A percentile compares a stretch with the other conserved stretches of the same genome.
Evolutionary conservation across 2,329 filamentous ascomycete species (phyloP).

Genomic region (Whalleya microplaca): DNA sequence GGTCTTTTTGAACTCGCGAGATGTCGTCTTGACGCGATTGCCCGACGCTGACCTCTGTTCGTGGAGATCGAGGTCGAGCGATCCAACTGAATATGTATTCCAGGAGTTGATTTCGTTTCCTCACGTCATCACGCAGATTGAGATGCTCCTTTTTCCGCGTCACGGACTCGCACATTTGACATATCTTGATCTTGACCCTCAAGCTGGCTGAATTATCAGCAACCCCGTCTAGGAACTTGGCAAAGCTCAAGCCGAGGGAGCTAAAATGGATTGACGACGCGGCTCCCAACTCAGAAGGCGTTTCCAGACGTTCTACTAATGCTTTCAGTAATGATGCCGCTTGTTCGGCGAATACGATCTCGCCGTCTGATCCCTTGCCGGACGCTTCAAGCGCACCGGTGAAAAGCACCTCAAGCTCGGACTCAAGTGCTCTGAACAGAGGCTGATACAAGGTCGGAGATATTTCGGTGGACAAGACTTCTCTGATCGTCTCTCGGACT

Average conservation of each 20-base stretch:
- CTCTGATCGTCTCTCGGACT: constrained; percentile 68
- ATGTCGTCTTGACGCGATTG: constrained; percentile 59
- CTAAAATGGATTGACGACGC: constrained; percentile 68
- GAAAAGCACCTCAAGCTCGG: constrained; percentile 66
- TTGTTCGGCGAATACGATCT: constrained; percentile 70
- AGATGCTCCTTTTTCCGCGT: constrained; percentile 69
- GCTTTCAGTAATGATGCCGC: constrained; percentile 65
- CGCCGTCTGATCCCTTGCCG: constrained; percentile 59
- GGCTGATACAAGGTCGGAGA: constrained; percentile 64
- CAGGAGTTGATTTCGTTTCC: constrained; percentile 69
- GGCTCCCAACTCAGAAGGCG: constrained; percentile 63
- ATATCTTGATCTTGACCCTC: constrained; percentile 70
- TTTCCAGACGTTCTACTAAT: constrained; percentile 67
- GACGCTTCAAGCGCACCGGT: constrained; percentile 56
- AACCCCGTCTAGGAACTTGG: constrained; percentile 65
- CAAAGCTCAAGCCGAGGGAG: constrained; percentile 66
- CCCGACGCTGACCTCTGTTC: constrained; percentile 45
- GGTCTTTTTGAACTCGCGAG: constrained; percentile 62
- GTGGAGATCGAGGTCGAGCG: constrained; percentile 59
- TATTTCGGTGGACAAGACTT: constrained; percentile 68
- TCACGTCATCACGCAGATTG: constrained; percentile 69
- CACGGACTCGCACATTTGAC: constrained; percentile 67
- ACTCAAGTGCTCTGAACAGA: constrained; percentile 67
- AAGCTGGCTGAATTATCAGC: constrained; percentile 59
- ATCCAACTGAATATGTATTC: constrained; percentile 73